phyloP scores from a whole-genome alignment of 1,284 basidiomycete genomes.

The Neotropicomus parvogracilis region DNA sequence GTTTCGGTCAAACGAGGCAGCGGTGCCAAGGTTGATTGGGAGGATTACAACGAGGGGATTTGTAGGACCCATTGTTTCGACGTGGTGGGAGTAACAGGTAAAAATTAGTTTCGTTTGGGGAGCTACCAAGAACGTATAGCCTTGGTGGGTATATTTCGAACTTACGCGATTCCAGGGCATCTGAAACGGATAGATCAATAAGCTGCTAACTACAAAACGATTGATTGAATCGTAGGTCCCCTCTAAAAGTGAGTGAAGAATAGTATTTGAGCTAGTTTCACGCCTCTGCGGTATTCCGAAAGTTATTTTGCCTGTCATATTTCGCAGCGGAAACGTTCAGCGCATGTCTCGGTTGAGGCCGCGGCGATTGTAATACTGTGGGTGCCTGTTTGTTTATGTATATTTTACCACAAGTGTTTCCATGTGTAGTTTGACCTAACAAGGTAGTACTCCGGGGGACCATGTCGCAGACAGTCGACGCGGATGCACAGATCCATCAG shows the following conservation, averaged over 20 bases:
- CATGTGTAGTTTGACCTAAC: no score
- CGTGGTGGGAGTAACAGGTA: neutral
- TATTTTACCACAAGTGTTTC: no score
- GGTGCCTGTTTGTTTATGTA: conserved; percentile 10
- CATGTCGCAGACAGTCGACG: conserved; percentile 2
- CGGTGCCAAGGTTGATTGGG: conserved; percentile 12
- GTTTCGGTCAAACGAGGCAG: neutral
- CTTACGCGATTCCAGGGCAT: neutral
- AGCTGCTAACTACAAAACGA: neutral
- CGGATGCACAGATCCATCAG: conserved; percentile 2
- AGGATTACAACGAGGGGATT: conserved; percentile 3
- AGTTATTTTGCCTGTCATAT: no score
- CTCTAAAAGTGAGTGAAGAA: neutral
- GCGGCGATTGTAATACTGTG: conserved; percentile 3
- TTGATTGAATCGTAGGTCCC: neutral
- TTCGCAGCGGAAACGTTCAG: no score
- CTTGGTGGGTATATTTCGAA: neutral
- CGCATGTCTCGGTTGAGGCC: conserved; percentile 4
- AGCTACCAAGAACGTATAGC: conserved; percentile 2
- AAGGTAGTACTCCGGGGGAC: neutral
- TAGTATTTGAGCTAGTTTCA: neutral
- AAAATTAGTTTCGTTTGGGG: no score
- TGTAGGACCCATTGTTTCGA: neutral
- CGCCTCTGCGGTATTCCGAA: neutral
- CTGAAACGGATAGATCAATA: neutral